Evolutionary conservation across 2,329 filamentous ascomycete species (phyloP), one percentile per base, ranked within the genome.

Genomic region (Phialophora macrospora): DNA sequence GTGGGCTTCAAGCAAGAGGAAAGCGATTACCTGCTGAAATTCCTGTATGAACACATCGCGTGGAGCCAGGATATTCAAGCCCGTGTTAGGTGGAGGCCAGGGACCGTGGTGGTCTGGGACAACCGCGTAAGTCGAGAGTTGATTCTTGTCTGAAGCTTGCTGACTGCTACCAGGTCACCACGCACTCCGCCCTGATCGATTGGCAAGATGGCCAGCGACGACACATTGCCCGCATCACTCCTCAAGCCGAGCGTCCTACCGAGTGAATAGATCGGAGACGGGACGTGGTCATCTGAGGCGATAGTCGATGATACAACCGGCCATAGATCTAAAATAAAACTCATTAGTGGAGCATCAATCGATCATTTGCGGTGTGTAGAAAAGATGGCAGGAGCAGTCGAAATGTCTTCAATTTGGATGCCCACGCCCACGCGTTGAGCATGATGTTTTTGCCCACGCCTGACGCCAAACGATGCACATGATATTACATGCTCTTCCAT

Each of bases 201-300:
- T 84, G 82, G 82, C 76, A 82, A 30, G 81, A 82, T 72, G 82
- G 82, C 24, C 77, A 80, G 62, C 74, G 83, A n/a, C 78, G 83
- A 68, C 82, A 85, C 74, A 73, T 84, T 68, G 82, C 82, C 14
- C 77, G 83, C 48, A 79, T 84, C 70, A 85, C 83, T 28, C 83
- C 82, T 9, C 80, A 82, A 71, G 83, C 82, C 20, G 82, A 84
- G 73, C 74, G 77, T 54, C 82, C 82, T 1, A 80, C 74, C 67
- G 82, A 84, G 74, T 67, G 65, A 34, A 55, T 48, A 20, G 22
- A 20, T n/a, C 9, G 8, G 58, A 17, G 48, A 11, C 28, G 1
- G 28, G 51, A 34, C 38, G n/a, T 59, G 26, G 32, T 32, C 12
- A 34, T 38, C 46, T 46, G 46, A 22, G 56, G 20, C 38, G 24